Base-by-base conservation (phyloP, 768 basidiomycete species). In the Tephrocybe sp. region DNA sequence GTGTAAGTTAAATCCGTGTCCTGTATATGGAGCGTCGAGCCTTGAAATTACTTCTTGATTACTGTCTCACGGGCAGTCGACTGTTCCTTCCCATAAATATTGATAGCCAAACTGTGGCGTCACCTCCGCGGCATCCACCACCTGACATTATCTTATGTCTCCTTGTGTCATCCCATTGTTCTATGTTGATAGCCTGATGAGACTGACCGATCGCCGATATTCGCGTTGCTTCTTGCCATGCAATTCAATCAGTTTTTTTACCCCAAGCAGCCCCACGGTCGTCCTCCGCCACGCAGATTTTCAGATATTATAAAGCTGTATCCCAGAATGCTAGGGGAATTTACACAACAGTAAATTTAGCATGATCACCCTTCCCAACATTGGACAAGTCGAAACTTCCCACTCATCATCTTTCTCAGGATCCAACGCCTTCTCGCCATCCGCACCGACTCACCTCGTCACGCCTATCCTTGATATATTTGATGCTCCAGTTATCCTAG, bases 401-500 rank as follows among this genome's bases (percentile, higher is more conserved):
- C 28, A 12, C 28, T 7, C 28, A 30, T 30, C 28, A 12, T 6
- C 28, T 30, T 30, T 12, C 28, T 30, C 28, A 30, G 28, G 12
- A 12, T n/a, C 36, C 36, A 37, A 9, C 16, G 21, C 21, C 5
- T n/a, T 34, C 32, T n/a, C 32, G 5, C 5, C 5, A 9, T 8
- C 32, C 16, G 32, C 9, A n/a, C 16, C 32, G 13, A n/a, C 36
- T 19, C 18, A 3, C 21, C 9, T 19, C 13, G 47, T 64, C 16
- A 63, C 63, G 9, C 66, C 65, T 35, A 75, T 77, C 40, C 71
- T 75, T 52, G 79, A 80, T 59, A 78, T 82, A 50, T 78, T 79
- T 57, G 78, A 81, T 50, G 78, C 70, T 19, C 75, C 78, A 1
- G 62, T 63, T 27, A 63, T 63, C 25, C 69, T 76, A 18, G 66